Percentiles rank a stretch among this genome's conserved stretches.
These are phyloP conservation scores for Tolypocladium capitatum DNA, from an alignment of 2,329 filamentous ascomycete species.

Conservation along the genomic window DNA sequence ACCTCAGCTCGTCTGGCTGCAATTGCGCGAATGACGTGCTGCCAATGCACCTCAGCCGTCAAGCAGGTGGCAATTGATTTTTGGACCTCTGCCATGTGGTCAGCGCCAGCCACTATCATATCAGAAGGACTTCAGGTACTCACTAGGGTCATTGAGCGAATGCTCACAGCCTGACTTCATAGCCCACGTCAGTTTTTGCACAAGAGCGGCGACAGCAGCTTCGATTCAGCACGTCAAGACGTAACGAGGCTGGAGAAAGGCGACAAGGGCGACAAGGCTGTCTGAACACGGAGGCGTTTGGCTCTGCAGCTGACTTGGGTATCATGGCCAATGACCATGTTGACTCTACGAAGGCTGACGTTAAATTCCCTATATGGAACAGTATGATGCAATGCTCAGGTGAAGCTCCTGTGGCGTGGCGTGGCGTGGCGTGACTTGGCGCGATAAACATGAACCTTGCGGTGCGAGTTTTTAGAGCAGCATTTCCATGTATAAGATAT, in stretches of 20 bases:
- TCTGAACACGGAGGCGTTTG: too few relatives aligned
- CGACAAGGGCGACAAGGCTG: too few relatives aligned
- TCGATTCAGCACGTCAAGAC: neutral
- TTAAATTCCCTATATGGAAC: too few relatives aligned
- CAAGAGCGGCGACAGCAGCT: neutral
- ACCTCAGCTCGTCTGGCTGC: conserved; percentile 47
- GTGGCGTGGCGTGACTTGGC: too few relatives aligned
- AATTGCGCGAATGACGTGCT: conserved; percentile 37
- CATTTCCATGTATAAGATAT: too few relatives aligned
- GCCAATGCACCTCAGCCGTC: conserved; percentile 41
- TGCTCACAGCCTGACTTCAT: conserved; percentile 32
- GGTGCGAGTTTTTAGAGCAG: too few relatives aligned
- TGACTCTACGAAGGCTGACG: too few relatives aligned
- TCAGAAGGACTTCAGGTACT: conserved; percentile 7
- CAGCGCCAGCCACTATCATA: neutral
- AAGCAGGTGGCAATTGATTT: conserved; percentile 60
- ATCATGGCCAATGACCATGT: too few relatives aligned
- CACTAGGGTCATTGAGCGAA: conserved; percentile 58
- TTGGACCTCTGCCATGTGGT: conserved; percentile 43
- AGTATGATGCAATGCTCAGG: too few relatives aligned
- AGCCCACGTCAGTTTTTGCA: conserved; percentile 14
- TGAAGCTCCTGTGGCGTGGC: too few relatives aligned
- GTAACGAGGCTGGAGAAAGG: neutral
- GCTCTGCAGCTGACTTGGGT: too few relatives aligned
- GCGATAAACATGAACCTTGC: too few relatives aligned